Conservation (phyloP, 768 basidiomycete species). For the Boletus subcaerulescens region DNA sequence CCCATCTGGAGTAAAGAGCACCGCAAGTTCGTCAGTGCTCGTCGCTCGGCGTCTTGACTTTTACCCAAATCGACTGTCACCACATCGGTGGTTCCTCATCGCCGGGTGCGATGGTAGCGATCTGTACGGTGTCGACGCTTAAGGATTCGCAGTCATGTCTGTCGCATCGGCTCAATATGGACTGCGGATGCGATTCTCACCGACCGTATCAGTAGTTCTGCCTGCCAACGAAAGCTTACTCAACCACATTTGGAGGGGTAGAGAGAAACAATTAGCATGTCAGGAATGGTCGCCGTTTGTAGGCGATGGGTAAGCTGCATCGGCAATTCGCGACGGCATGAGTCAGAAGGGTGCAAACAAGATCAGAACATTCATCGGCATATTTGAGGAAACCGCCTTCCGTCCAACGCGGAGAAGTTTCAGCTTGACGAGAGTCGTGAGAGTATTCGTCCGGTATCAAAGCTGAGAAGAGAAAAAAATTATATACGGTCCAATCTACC, state of each 20-base stretch:
- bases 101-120: not conserved
- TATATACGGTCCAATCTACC: not conserved
- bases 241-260: too few species aligned
- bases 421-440: not conserved
- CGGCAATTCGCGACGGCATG: not conserved
- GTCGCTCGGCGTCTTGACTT: constrained; percentile 6
- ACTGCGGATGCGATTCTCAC: not conserved
- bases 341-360: not conserved
- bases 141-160: too few species aligned
- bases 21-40: too few species aligned
- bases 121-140: not conserved
- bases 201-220: not conserved
- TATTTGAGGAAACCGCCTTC: not conserved
- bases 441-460: too few species aligned
- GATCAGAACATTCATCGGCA: not conserved
- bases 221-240: too few species aligned
- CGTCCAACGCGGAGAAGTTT: not conserved
- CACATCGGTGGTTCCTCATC: not conserved
- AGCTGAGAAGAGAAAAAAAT: not conserved
- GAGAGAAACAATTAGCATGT: too few species aligned
- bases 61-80: not conserved
- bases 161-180: too few species aligned
- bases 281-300: too few species aligned
- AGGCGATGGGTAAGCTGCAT: not conserved
- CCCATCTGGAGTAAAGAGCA: too few species aligned